Base-by-base conservation (phyloP, 805 yeast genomes). In the Saccharomycopsis schoenii region DNA sequence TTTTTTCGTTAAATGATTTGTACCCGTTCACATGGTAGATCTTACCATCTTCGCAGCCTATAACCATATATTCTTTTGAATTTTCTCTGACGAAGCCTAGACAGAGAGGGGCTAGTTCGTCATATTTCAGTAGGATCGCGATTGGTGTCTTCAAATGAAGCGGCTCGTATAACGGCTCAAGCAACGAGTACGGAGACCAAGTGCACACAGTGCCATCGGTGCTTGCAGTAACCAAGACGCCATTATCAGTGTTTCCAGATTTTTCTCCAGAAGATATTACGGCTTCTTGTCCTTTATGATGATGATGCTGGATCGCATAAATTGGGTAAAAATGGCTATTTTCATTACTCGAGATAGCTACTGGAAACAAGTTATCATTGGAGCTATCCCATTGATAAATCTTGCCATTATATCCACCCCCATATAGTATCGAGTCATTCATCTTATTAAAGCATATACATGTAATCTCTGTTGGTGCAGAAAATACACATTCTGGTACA, bases 311-410 rank as follows among this genome's bases (percentile, higher is more conserved):
- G 1, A 62, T 56, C 2, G 60, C 36, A 37, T 55, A 62, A 4
- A 61, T 39, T 12, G 65, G 65, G 37, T 58, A 55, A n/a, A 40
- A 52, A 51, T 62, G 61, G 19, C 54, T 52, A n/a, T 24, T 41
- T 10, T 47, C 56, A 17, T 14, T 21, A 6, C 39, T 37, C 11
- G 58, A 55, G 10, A 51, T 34, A 15, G 55, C 29, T 15, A 42
- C 50, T 1, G 66, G 63, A 15, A 19, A 21, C n/a, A 21, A 37
- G 14, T 19, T 10, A 29, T 43, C 36, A 12, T 34, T 34, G 37
- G 58, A 40, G 25, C 74, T 65, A 60, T 77, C 79, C 80, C 80
- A 78, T 25, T 74, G 67, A 11, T 71, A 76, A 0, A 78, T 62
- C 50, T 69, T 71, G 0, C 81, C 81, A 65, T 74, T 73, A 3